Conservation (phyloP, 768 basidiomycete genomes). For the Megacollybia marginata region DNA sequence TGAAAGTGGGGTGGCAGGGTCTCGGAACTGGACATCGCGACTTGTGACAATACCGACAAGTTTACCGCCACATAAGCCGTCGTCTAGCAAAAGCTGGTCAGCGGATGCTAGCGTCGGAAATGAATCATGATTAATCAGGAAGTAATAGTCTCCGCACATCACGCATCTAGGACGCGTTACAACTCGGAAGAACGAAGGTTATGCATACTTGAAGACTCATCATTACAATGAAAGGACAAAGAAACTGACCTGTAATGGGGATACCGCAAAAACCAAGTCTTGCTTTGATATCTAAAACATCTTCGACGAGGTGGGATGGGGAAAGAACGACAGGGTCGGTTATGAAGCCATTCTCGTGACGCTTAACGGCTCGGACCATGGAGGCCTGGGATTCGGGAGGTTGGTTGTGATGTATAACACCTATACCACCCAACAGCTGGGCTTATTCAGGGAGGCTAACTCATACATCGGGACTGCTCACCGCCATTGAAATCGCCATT, state of each 20-base stretch:
- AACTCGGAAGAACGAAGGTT: constrained; percentile 91
- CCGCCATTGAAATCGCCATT: constrained; percentile 91
- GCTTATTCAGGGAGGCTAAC: not conserved
- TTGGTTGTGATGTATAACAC: constrained; percentile 98
- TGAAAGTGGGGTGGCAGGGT: constrained; percentile 53
- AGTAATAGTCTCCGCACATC: constrained; percentile 56
- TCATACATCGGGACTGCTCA: constrained; percentile 31
- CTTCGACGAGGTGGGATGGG: constrained; percentile 69
- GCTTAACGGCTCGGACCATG: constrained; percentile 97
- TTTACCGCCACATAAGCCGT: constrained; percentile 80
- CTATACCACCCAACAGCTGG: constrained; percentile 89
- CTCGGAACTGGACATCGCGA: constrained; percentile 92
- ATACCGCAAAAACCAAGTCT: constrained; percentile 93
- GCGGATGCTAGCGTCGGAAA: constrained; percentile 6
- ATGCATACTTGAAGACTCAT: constrained; percentile 42
- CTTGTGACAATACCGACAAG: constrained; percentile 95
- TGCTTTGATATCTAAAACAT: constrained; percentile 90
- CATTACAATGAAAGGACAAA: constrained; percentile 16
- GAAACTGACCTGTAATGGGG: constrained; percentile 85
- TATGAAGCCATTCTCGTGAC: constrained; percentile 99
- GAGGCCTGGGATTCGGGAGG: constrained; percentile 77
- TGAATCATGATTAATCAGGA: constrained; percentile 24
- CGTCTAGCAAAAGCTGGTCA: constrained; percentile 46
- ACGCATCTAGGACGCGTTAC: constrained; percentile 58
- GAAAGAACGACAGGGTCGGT: constrained; percentile 87